Conservation (phyloP, 306 rosid genomes). For the Cicer judaicum region DNA sequence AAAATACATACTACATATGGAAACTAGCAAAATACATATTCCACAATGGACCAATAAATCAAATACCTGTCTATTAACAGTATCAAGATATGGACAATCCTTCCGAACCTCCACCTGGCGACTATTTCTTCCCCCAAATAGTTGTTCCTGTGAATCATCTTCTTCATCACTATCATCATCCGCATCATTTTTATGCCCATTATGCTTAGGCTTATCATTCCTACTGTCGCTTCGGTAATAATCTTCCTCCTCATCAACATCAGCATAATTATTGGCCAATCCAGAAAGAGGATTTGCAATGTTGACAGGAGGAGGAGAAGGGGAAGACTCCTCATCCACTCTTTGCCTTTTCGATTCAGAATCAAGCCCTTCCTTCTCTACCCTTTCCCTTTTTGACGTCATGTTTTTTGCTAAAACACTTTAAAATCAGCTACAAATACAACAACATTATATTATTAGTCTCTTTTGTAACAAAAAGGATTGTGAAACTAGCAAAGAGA, state of each 20-base stretch:
- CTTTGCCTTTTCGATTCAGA: slow-evolving; percentile 48
- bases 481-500: too few relatives aligned
- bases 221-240: slow-evolving; percentile 37
- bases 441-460: neutral
- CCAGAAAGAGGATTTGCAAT: slow-evolving; percentile 62
- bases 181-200: slow-evolving; percentile 52
- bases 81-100: slow-evolving; percentile 96
- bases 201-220: slow-evolving; percentile 44
- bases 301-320: slow-evolving; percentile 51
- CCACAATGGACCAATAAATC: slow-evolving; percentile 5
- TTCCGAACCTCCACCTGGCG: slow-evolving; percentile 87
- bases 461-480: neutral
- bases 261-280: slow-evolving; percentile 61
- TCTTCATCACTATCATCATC: slow-evolving; percentile 64
- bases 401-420: slow-evolving; percentile 35
- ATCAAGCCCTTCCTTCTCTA: slow-evolving; percentile 43
- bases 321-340: slow-evolving; percentile 45
- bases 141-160: slow-evolving; percentile 54
- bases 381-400: slow-evolving; percentile 52
- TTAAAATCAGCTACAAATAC: slow-evolving; percentile 23
- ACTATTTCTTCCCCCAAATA: slow-evolving; percentile 54
- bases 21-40: slow-evolving; percentile 1
- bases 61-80: slow-evolving; percentile 95
- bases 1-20: slow-evolving; percentile 9
- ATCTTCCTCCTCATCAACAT: slow-evolving; percentile 57